Conservation (phyloP, 345 rosid species). For the Cardamine occulta region DNA sequence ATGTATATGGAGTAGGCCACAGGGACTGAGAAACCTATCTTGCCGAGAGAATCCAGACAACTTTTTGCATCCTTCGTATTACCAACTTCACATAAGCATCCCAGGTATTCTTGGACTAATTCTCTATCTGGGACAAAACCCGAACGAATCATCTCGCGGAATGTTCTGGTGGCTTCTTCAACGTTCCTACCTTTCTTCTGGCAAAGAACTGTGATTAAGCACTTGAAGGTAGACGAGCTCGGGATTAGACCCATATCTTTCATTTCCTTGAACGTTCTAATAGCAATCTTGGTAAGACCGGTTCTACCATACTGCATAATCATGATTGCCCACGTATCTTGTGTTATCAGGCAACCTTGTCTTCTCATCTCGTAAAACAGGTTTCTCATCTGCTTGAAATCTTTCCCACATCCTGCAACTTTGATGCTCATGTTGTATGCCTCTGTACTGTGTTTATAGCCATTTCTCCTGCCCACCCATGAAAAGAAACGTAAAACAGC, state of each 20-base stretch:
- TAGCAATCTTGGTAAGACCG: slow-evolving; percentile 77
- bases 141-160: slow-evolving; percentile 66
- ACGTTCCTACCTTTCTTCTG: slow-evolving; percentile 72
- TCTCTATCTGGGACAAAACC: slow-evolving; percentile 67
- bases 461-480: slow-evolving; percentile 70
- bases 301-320: slow-evolving; percentile 84
- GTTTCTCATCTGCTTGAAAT: slow-evolving; percentile 79
- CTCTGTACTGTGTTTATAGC: slow-evolving; percentile 65
- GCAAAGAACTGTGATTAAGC: slow-evolving; percentile 68
- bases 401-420: slow-evolving; percentile 77
- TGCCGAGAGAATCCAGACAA: slow-evolving; percentile 52
- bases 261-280: slow-evolving; percentile 72
- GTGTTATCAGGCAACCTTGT: slow-evolving; percentile 57
- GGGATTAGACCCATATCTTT: slow-evolving; percentile 55
- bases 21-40: slow-evolving; percentile 60
- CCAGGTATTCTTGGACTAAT: slow-evolving; percentile 59
- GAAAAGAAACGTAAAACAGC: slow-evolving; percentile 69
- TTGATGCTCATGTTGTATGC: slow-evolving; percentile 92
- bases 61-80: slow-evolving; percentile 57
- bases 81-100: slow-evolving; percentile 67
- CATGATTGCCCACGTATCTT: slow-evolving; percentile 87
- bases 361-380: slow-evolving; percentile 84
- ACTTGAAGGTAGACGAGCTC: slow-evolving; percentile 65
- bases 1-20: slow-evolving; percentile 62
- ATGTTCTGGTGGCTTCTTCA: slow-evolving; percentile 60